Evolutionary conservation across 2,329 filamentous ascomycete genomes (phyloP).

Genomic region (Amesomyces nigricolor): DNA sequence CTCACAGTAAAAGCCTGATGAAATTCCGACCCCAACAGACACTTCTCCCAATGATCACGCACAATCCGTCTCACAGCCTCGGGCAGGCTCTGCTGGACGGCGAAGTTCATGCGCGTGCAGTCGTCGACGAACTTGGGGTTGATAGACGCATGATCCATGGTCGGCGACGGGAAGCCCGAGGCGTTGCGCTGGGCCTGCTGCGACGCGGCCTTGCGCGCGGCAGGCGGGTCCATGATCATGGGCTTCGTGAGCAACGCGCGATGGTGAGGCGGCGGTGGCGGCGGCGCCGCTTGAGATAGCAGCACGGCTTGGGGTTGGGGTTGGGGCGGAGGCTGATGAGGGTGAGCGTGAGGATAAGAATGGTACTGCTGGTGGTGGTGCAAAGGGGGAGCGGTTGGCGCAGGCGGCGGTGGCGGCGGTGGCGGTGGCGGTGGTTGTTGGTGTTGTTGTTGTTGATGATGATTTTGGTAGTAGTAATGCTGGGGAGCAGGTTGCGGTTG

Average conservation of each 20-base stretch:
- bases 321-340: constrained; percentile 1
- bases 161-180: constrained; percentile 35
- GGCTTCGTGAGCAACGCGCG: constrained; percentile 18
- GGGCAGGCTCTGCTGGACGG: constrained; percentile 38
- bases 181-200: not conserved
- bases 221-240: constrained; percentile 30
- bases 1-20: constrained; percentile 49
- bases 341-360: not conserved
- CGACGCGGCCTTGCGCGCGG: constrained; percentile 13
- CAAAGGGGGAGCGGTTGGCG: constrained; percentile 4
- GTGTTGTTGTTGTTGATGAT: constrained; percentile 4
- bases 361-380: constrained; percentile 9
- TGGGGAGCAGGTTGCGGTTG: not conserved
- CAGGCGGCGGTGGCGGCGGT: not conserved
- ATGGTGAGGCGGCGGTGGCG: not conserved
- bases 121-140: constrained; percentile 38
- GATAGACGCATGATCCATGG: constrained; percentile 25
- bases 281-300: constrained; percentile 1
- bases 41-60: constrained; percentile 47
- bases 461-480: constrained; percentile 5
- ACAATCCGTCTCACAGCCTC: constrained; percentile 44
- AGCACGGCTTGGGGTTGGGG: constrained; percentile 3
- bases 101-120: constrained; percentile 33
- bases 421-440: not conserved
- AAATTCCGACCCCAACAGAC: constrained; percentile 46